phyloP scores from a whole-genome alignment of 345 rosid species.

The Heritiera fomes region DNA sequence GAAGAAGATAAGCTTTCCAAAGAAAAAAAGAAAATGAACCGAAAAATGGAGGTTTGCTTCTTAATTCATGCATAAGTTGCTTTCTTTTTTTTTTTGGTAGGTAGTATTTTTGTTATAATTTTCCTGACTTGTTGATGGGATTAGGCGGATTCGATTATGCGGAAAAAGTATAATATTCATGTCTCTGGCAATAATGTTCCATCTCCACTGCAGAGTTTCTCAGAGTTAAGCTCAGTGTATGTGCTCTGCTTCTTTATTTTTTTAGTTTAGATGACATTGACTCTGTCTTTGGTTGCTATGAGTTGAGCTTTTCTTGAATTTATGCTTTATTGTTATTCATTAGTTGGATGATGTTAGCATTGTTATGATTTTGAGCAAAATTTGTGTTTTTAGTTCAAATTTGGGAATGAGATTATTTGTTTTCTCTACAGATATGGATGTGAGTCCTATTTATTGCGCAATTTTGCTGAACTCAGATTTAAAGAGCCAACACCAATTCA shows the following conservation, averaged over 20 bases:
- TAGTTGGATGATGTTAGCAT: neutral
- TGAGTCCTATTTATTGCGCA: slow-evolving; percentile 55
- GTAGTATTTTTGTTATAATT: neutral
- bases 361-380: neutral
- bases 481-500: slow-evolving; percentile 97
- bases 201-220: slow-evolving; percentile 68
- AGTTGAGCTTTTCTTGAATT: neutral
- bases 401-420: slow-evolving; percentile 1
- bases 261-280: slow-evolving; percentile 5
- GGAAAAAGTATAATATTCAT: slow-evolving; percentile 77
- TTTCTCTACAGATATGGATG: slow-evolving; percentile 61
- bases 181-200: slow-evolving; percentile 77
- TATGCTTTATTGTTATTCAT: neutral
- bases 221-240: slow-evolving; percentile 70
- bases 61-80: neutral
- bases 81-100: neutral
- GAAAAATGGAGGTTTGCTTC: slow-evolving; percentile 63
- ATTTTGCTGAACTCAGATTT: slow-evolving; percentile 77
- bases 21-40: slow-evolving; percentile 56
- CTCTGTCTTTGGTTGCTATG: slow-evolving; percentile 11
- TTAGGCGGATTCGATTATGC: slow-evolving; percentile 66
- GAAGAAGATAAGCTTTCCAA: slow-evolving; percentile 32
- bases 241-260: slow-evolving; percentile 1
- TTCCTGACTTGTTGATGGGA: slow-evolving; percentile 18
- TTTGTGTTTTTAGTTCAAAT: slow-evolving; percentile 11